Percentiles rank a stretch among this genome's conserved stretches.
Evolutionary conservation across 345 rosid genomes (phyloP).

Genomic region (Clausena lansium): DNA sequence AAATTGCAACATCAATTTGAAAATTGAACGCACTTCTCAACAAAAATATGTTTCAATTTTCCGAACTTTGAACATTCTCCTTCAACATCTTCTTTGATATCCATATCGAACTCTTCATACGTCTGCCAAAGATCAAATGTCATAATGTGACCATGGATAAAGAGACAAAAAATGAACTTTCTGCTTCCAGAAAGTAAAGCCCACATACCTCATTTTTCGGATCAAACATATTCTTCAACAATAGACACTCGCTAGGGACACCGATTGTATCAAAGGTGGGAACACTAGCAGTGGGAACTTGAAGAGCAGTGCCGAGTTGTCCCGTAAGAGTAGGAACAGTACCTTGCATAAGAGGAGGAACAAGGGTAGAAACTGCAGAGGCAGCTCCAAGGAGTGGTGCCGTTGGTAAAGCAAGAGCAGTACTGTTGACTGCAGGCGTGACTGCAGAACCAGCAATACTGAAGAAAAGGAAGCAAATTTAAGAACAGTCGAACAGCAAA

Average conservation of each 20-base stretch:
- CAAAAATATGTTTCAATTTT: conserved; percentile 62
- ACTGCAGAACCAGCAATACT: conserved; percentile 36
- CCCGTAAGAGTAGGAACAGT: conserved; percentile 53
- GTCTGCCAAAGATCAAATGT: conserved; percentile 44
- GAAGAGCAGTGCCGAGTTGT: conserved; percentile 48
- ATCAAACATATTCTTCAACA: conserved; percentile 96
- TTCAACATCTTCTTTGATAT: conserved; percentile 87
- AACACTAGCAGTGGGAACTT: conserved; percentile 38
- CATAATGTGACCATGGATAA: neutral
- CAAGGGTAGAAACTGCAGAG: conserved; percentile 41
- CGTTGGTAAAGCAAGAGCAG: conserved; percentile 40
- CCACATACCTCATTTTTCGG: conserved; percentile 67
- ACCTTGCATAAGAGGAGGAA: conserved; percentile 52
- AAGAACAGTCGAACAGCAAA: neutral
- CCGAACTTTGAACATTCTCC: conserved; percentile 88
- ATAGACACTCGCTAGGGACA: conserved; percentile 69
- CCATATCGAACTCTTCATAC: conserved; percentile 78
- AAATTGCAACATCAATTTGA: neutral
- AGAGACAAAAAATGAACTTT: neutral
- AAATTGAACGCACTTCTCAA: conserved; percentile 64
- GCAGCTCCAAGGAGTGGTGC: conserved; percentile 44
- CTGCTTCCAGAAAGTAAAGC: neutral
- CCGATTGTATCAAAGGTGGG: conserved; percentile 62
- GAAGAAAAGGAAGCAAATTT: conserved; percentile 17
- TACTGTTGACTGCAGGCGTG: conserved; percentile 36